phyloP scores from a whole-genome alignment of 2,329 filamentous ascomycete species.

The Fusarium liriodendri region DNA sequence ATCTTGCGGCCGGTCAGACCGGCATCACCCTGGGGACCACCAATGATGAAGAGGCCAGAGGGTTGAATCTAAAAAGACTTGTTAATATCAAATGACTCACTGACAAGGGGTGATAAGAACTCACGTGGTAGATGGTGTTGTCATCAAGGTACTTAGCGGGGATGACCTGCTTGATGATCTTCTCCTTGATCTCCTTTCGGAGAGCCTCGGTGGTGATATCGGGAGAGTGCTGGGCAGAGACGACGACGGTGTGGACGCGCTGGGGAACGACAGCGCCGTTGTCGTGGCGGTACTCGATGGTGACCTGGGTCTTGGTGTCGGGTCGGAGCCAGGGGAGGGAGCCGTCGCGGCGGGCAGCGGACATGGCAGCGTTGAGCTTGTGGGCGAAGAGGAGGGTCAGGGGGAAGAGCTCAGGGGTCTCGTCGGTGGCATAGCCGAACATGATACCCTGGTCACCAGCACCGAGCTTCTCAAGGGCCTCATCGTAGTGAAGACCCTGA shows the following conservation, averaged over 20 bases:
- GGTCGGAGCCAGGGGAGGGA: constrained; percentile 93
- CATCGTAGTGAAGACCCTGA: constrained; percentile 97
- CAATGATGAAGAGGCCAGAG: constrained; percentile 98
- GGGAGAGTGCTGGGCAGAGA: constrained; percentile 93
- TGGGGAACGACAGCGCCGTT: constrained; percentile 91
- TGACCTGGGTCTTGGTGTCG: constrained; percentile 99
- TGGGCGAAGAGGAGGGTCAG: constrained; percentile 94
- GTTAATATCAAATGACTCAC: constrained; percentile 15
- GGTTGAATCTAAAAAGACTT: constrained; percentile 79
- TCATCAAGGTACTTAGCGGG: constrained; percentile 92
- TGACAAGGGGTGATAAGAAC: constrained; percentile 45
- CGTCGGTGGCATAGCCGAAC: constrained; percentile 99
- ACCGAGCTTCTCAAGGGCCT: constrained; percentile 96
- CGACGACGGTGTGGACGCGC: constrained; percentile 95
- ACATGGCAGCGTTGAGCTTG: constrained; percentile 97
- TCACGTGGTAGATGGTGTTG: constrained; percentile 92
- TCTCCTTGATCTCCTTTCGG: constrained; percentile 94
- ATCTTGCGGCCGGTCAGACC: constrained; percentile 99
- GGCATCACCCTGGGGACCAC: constrained; percentile 98
- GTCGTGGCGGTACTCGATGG: constrained; percentile 98
- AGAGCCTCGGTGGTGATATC: constrained; percentile 91
- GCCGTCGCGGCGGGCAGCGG: constrained; percentile 86
- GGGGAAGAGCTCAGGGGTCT: constrained; percentile 97
- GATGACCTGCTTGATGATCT: constrained; percentile 97
- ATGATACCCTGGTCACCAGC: constrained; percentile 99